phyloP scores from a whole-genome alignment of 163 green algal species.

The Chloromonas sp. region DNA sequence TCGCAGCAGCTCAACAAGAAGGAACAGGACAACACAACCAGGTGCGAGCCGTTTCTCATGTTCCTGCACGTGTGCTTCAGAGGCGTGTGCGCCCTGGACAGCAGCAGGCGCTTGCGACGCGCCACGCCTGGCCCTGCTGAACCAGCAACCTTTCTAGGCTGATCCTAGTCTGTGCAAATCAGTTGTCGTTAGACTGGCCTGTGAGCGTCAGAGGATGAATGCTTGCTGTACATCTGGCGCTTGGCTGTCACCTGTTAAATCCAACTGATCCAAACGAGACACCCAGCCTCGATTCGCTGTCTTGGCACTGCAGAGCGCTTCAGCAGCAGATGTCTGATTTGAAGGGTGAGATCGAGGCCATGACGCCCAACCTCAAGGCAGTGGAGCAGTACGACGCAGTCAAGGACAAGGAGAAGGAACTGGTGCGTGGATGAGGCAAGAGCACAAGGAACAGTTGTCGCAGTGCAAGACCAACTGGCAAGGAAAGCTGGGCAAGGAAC shows the following conservation, averaged over 20 bases:
- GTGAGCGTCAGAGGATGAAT: too few species aligned
- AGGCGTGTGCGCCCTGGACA: not conserved
- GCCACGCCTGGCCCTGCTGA: too few species aligned
- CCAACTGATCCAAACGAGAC: too few species aligned
- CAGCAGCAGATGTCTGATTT: slow-evolving; percentile 16
- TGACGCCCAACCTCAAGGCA: slow-evolving; percentile 41
- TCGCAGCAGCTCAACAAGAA: not conserved
- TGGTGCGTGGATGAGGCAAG: slow-evolving; percentile 18
- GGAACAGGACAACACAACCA: not conserved
- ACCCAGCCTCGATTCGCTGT: too few species aligned
- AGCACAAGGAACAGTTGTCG: not conserved
- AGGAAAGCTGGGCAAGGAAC: too few species aligned
- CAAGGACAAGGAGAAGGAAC: slow-evolving; percentile 69
- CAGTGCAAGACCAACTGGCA: too few species aligned
- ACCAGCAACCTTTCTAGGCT: too few species aligned
- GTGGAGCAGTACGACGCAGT: slow-evolving; percentile 77
- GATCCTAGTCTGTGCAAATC: too few species aligned
- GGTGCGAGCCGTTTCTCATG: not conserved
- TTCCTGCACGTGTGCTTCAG: not conserved
- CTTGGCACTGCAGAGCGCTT: not conserved
- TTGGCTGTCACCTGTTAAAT: too few species aligned
- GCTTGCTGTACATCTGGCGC: too few species aligned
- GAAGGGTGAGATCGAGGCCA: slow-evolving; percentile 45
- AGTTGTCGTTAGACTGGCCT: too few species aligned
- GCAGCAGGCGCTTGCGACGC: too few species aligned